Base-by-base conservation (phyloP, 2,329 filamentous ascomycete species). In the Penicillium nordicum region DNA sequence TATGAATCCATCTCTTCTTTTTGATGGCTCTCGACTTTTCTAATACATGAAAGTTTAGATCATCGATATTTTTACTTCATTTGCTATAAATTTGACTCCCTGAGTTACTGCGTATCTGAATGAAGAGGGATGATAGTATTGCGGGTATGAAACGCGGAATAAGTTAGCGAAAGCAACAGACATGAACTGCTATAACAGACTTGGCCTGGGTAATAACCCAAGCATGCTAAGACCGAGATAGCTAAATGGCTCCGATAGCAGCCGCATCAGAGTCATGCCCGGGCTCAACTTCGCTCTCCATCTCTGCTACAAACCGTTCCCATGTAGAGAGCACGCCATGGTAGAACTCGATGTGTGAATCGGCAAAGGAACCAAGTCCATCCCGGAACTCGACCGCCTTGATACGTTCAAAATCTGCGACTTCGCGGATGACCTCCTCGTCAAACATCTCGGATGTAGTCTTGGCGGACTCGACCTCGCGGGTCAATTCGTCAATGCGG, bases 401-500 rank as follows among this genome's bases (percentile, higher is more conserved):
- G 80, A 97, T 97, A 55, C 92, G 84, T 77, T 99, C 94, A 76
- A 99, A 99, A 71, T 97, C 92, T 21, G 84, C 83, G 0, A 97
- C 90, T 73, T 99, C 94, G 68, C 90, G 88, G 42, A 97, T 88
- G 1, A 97, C 93, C 75, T 97, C 92, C 70, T 97, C 92, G 74
- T 97, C 94, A 68, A 99, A 99, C 71, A 91, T 88, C 74, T 97
- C 92, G 49, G 88, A 91, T 14, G 88, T 90, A 69, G 87, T 88
- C 75, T 92, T 92, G 6, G 94, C 90, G 43, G 84, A 84, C 74
- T 97, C 93, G 0, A 96, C 93, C 73, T 96, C 92, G 25, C 85
- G 84, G 3, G 91, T 96, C 40, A 99, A 82, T 69, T 96, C 89
- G 67, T 96, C 91, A 65, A 99, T 96, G 63, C 91, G 87, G 48